Percentiles rank a stretch among this genome's conserved stretches.
These are phyloP conservation scores for Venturia nashicola DNA, from an alignment of 2,329 filamentous ascomycete species.

Conservation along the genomic window DNA sequence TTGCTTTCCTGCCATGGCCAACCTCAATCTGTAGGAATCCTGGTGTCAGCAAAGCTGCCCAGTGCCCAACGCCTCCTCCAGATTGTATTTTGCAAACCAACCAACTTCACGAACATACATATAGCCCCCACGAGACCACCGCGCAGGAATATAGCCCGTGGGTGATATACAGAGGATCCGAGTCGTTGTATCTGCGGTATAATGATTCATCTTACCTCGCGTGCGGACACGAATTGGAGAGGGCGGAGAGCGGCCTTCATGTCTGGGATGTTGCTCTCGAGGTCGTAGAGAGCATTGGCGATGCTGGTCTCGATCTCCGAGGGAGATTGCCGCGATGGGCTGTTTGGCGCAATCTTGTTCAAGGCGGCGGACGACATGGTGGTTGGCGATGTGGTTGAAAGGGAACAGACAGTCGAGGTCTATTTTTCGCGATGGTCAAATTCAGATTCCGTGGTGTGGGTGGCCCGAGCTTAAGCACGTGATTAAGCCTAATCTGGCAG, in stretches of 20 bases:
- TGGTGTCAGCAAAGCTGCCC: constrained; percentile 43
- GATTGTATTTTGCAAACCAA: constrained; percentile 5
- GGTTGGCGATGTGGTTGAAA: background rate
- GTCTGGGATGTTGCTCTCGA: constrained; percentile 98
- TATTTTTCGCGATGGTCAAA: background rate
- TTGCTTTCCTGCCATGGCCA: constrained; percentile 99
- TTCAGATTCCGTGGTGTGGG: background rate
- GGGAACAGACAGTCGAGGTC: background rate
- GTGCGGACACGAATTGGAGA: constrained; percentile 96
- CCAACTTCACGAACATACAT: constrained; percentile 3
- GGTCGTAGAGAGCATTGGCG: constrained; percentile 92
- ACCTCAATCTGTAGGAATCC: constrained; percentile 81
- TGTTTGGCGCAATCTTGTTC: constrained; percentile 98
- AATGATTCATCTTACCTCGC: constrained; percentile 71
- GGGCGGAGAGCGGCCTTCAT: constrained; percentile 92
- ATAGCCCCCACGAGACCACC: background rate
- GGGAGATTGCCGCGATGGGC: constrained; percentile 88
- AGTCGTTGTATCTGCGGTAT: background rate
- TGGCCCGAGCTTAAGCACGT: background rate
- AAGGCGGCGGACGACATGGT: constrained; percentile 57
- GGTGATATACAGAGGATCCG: background rate
- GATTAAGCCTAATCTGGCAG: background rate
- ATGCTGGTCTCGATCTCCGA: constrained; percentile 97
- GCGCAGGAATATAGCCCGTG: background rate
- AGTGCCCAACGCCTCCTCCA: constrained; percentile 45